Evolutionary conservation across 2,329 filamentous ascomycete genomes (phyloP).

Genomic region (Fusarium musae): DNA sequence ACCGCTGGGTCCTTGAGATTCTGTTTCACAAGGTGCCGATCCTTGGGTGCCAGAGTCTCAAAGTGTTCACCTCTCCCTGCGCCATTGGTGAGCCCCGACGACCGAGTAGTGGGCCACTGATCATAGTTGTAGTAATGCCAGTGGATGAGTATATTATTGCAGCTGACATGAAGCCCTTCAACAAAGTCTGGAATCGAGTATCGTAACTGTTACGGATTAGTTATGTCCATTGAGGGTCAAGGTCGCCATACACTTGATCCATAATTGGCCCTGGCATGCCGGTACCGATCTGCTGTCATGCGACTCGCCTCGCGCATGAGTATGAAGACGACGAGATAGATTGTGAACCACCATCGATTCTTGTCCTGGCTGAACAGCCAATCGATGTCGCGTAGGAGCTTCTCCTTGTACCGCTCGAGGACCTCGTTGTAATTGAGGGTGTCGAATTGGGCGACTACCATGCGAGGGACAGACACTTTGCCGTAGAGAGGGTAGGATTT

Average conservation of each 20-base stretch:
- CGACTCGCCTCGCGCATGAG: slow-evolving; percentile 55
- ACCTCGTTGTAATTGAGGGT: slow-evolving; percentile 53
- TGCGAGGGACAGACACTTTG: slow-evolving; percentile 55
- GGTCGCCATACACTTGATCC: slow-evolving; percentile 38
- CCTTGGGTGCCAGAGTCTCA: slow-evolving; percentile 44
- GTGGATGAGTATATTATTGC: slow-evolving; percentile 58
- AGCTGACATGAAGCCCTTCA: slow-evolving; percentile 57
- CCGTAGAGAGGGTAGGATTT: slow-evolving; percentile 52
- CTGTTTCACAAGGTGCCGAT: slow-evolving; percentile 49
- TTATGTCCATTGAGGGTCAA: background rate
- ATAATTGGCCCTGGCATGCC: slow-evolving; percentile 55
- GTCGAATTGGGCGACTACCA: slow-evolving; percentile 60
- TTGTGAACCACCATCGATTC: slow-evolving; percentile 45
- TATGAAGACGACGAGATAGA: slow-evolving; percentile 56
- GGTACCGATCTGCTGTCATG: slow-evolving; percentile 54
- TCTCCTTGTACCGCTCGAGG: slow-evolving; percentile 48
- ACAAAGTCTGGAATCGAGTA: slow-evolving; percentile 56
- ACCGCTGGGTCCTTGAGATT: slow-evolving; percentile 42
- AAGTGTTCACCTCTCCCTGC: slow-evolving; percentile 41
- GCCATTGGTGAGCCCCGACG: slow-evolving; percentile 33
- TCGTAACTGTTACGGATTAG: slow-evolving; percentile 41
- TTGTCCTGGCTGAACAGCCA: slow-evolving; percentile 50
- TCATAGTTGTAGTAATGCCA: slow-evolving; percentile 63
- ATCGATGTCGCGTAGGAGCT: slow-evolving; percentile 52
- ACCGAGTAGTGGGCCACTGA: slow-evolving; percentile 41